Evolutionary conservation across 2,329 filamentous ascomycete species (phyloP), one percentile per base, ranked within the genome.

Genomic region (Thermothelomyces thermophilus): DNA sequence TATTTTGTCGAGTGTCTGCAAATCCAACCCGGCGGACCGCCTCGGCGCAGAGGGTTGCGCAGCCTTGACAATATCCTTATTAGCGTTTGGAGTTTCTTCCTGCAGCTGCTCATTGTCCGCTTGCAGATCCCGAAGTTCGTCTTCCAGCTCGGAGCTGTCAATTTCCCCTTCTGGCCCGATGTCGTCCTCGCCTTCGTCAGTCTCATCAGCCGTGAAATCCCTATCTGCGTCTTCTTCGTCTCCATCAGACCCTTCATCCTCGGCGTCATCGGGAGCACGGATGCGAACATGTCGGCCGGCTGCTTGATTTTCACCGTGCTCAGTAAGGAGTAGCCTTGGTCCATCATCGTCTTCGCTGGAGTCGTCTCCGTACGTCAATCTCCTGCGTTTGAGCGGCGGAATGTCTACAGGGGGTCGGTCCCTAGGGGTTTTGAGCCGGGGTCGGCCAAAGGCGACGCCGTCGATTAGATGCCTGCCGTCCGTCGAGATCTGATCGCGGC

Each of bases 381-480:
- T 74, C 31, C 75, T 76, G 59, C 79, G 77, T 64, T 93, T 94
- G 54, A 83, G 76, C 1, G 89, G 83, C 0, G 87, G 86, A 14
- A 94, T 87, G 11, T 75, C 70, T 34, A 94, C 71, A 0, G 76
- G 64, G 1, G 89, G 89, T 41, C 89, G 77, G 50, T 75, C 74
- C 7, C 74, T 73, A 0, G 77, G 73, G 1, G 70, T 62, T 59
- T 78, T 79, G 8, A 91, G 69, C 62, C 82, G 82, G 1, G 85
- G 83, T 52, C 84, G 79, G 2, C 91, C 90, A 64, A 91, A 95
- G 0, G 89, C 79, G 17, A 95, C 73, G 3, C 91, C 90, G 64
- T 97, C 91, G 10, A 93, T 76, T 5, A 96, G 74, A 63, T 90
- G 90, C 57, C 76, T 84, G 3, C 91, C 90, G 64, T 88, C 86